A percentile compares a stretch with the other conserved stretches of the same genome.
phyloP scores from a whole-genome alignment of 176 grass and related monocot species.

The Oryza meyeriana region DNA sequence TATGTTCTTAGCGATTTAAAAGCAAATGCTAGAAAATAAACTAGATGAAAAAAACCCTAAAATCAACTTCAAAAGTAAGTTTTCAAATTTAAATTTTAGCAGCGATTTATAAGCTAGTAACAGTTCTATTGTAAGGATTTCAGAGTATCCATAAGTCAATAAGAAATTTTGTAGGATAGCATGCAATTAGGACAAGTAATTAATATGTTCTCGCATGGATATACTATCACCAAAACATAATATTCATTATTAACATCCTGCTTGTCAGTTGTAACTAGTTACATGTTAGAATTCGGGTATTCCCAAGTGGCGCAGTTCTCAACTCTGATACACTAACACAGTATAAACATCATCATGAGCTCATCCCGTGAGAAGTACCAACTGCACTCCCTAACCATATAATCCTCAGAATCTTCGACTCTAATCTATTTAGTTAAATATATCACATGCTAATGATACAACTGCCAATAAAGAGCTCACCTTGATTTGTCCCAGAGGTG shows the following conservation, averaged over 20 bases:
- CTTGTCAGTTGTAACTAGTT: no score
- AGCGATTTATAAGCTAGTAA: no score
- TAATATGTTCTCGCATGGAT: not conserved
- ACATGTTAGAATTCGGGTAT: no score
- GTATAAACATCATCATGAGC: not conserved
- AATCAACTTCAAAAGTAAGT: no score
- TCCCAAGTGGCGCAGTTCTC: no score
- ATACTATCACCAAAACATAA: not conserved
- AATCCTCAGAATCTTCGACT: not conserved
- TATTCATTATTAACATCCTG: not conserved
- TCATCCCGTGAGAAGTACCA: not conserved
- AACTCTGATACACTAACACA: no score
- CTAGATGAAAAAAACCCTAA: no score
- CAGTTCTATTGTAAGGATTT: no score
- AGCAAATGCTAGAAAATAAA: no score
- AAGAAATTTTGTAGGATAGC: not conserved
- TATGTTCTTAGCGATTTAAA: no score
- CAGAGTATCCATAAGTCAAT: no score
- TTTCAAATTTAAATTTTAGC: no score
- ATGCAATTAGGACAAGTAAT: not conserved
- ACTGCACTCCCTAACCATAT: not conserved
- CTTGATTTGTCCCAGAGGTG: constrained; percentile 42
- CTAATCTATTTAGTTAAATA: not conserved
- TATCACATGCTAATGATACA: not conserved
- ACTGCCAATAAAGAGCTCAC: not conserved